Evolutionary conservation across 1,284 basidiomycete genomes (phyloP), one percentile per base, ranked within the genome.

Genomic region (Ganoderma lingzhi): DNA sequence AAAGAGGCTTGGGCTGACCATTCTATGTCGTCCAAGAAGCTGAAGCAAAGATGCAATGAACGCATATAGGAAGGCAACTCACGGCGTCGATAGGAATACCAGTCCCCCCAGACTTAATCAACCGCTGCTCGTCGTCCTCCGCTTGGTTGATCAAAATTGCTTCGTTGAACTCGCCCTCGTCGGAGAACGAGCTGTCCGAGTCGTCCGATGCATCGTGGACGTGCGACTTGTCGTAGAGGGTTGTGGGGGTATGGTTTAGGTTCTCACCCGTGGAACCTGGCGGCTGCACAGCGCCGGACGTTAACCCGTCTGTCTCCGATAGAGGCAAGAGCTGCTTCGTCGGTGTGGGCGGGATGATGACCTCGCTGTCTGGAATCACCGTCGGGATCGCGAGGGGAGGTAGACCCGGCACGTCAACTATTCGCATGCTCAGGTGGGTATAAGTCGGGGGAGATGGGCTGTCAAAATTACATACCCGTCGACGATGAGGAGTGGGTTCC

Each of bases 51-150:
- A 17, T n/a, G 10, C 12, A 35, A 30, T 12, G 53, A 17, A 32
- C 35, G 63, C 51, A 63, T 35, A 64, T 41, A n/a, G 6, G n/a
- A 28, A 60, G n/a, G 51, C 23, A n/a, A 85, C 90, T 78, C 78
- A 93, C 91, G 64, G 91, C 88, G 67, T 93, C 94, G 9, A 92
- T 81, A 4, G 94, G 94, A 67, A 96, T 94, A 6, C 95, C 94
- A 64, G 91, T 90, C 2, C 95, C 94, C 35, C 95, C 95, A 55
- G 90, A 88, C 78, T 89, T 84, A 69, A 96, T 95, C 68, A 96
- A 83, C 62, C 90, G 80, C 77, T 94, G 91, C 77, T 94, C 91
- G 78, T 96, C 94, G 69, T 96, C 93, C 67, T 93, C 93, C 74
- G 91, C 86, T 62, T 84, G 87, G 30, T 89, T 87, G 61, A 84